Evolutionary conservation across 257 asterid species (phyloP).

Genomic region (Gentiana straminea): DNA sequence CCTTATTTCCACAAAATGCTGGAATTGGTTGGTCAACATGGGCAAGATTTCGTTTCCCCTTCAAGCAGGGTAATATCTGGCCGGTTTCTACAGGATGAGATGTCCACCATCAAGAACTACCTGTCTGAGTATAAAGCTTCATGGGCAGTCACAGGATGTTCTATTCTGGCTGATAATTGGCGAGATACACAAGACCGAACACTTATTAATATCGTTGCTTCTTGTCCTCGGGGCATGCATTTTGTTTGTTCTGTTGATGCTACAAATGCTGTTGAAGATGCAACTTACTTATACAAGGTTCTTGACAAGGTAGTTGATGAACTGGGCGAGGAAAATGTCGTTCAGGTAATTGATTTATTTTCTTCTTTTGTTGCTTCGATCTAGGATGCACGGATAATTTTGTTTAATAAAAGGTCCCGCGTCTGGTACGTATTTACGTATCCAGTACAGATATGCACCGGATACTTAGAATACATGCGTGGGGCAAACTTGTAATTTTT

Average conservation of each 20-base stretch:
- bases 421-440: too few species aligned
- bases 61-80: conserved; percentile 63
- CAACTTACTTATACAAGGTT: conserved; percentile 47
- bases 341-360: conserved; percentile 47
- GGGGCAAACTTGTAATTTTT: too few species aligned
- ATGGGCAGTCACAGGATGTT: conserved; percentile 87
- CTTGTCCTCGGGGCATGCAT: conserved; percentile 86
- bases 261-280: conserved; percentile 53
- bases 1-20: conserved; percentile 79
- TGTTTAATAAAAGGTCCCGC: too few species aligned
- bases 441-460: too few species aligned
- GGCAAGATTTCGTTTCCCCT: conserved; percentile 54
- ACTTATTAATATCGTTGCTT: conserved; percentile 62
- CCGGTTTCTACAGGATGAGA: conserved; percentile 68
- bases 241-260: conserved; percentile 84
- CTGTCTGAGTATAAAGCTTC: conserved; percentile 73
- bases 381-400: too few species aligned
- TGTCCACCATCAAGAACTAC: conserved; percentile 45
- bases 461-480: too few species aligned
- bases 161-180: conserved; percentile 85
- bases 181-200: conserved; percentile 54
- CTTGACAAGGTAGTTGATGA: conserved; percentile 90
- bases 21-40: conserved; percentile 67
- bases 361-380: background rate
- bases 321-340: conserved; percentile 86